A percentile compares a stretch with the other conserved stretches of the same genome.
phyloP scores from a whole-genome alignment of 2,329 filamentous ascomycete species.

The Alternaria sp. region DNA sequence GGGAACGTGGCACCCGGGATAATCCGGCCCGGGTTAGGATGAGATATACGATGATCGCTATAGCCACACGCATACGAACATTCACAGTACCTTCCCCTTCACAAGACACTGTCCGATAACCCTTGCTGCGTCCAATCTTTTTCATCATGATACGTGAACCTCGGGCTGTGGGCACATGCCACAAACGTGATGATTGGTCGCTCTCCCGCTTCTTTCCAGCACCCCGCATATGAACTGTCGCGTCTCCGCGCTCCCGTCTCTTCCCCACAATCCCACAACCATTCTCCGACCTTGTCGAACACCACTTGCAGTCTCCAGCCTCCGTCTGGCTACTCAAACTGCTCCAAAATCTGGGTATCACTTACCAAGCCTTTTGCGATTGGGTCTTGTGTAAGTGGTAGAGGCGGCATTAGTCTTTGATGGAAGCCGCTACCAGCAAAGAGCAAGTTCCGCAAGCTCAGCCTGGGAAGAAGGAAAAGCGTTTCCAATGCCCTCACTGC shows the following conservation, averaged over 20 bases:
- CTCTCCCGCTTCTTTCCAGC: constrained; percentile 10
- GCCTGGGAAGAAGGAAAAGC: constrained; percentile 47
- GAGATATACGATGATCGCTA: neutral
- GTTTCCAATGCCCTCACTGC: constrained; percentile 46
- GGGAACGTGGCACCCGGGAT: neutral
- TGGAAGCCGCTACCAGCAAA: constrained; percentile 30
- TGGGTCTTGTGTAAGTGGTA: constrained; percentile 3
- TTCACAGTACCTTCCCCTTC: neutral
- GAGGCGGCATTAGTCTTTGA: constrained; percentile 17
- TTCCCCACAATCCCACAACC: constrained; percentile 34
- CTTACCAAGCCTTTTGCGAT: constrained; percentile 9
- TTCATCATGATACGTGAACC: constrained; percentile 2
- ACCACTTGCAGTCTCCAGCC: constrained; percentile 21
- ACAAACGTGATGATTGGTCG: constrained; percentile 13
- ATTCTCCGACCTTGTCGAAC: constrained; percentile 21
- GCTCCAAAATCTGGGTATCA: neutral
- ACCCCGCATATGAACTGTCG: constrained; percentile 30
- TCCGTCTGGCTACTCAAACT: constrained; percentile 8
- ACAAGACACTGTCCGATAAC: neutral
- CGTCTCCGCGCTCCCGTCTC: constrained; percentile 15
- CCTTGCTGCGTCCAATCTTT: neutral
- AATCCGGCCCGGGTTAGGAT: neutral
- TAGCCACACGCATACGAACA: neutral
- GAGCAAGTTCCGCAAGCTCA: constrained; percentile 26
- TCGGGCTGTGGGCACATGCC: neutral